Conservation (phyloP, 345 rosid genomes). For the Trapa incisa region DNA sequence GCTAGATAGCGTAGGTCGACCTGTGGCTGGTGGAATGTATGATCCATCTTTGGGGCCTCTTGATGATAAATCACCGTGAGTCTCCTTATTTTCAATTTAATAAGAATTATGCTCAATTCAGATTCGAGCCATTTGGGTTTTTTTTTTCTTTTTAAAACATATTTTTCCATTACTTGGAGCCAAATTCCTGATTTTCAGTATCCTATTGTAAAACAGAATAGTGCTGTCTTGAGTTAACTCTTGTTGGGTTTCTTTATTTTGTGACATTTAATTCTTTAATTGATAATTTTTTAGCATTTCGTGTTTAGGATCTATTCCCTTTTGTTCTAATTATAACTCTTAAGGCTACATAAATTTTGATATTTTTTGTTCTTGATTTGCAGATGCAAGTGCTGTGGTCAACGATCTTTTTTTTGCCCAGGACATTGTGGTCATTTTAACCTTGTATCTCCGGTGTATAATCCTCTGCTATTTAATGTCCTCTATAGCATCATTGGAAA, state of each 20-base stretch:
- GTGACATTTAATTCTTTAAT: neutral
- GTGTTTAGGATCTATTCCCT: neutral
- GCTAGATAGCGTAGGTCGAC: conserved; percentile 22
- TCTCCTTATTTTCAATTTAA: neutral
- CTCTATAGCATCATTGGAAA: conserved; percentile 46
- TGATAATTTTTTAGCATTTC: neutral
- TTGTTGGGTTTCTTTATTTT: neutral
- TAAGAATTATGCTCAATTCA: neutral
- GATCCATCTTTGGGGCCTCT: conserved; percentile 32
- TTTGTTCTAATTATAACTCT: neutral
- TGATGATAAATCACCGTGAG: conserved; percentile 18
- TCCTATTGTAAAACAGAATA: neutral
- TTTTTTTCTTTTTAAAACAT: neutral
- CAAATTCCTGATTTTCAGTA: neutral
- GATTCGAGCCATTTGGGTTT: neutral
- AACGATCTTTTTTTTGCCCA: conserved; percentile 42
- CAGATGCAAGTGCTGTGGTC: conserved; percentile 82
- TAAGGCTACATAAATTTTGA: neutral
- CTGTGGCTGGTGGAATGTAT: conserved; percentile 30
- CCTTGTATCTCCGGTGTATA: conserved; percentile 57
- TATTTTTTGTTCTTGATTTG: conserved; percentile 14
- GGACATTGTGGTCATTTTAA: conserved; percentile 94
- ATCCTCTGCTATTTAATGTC: conserved; percentile 60
- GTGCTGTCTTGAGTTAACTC: neutral
- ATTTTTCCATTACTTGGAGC: neutral